Base-by-base conservation (phyloP, 306 rosid genomes). In the Delonix regia region DNA sequence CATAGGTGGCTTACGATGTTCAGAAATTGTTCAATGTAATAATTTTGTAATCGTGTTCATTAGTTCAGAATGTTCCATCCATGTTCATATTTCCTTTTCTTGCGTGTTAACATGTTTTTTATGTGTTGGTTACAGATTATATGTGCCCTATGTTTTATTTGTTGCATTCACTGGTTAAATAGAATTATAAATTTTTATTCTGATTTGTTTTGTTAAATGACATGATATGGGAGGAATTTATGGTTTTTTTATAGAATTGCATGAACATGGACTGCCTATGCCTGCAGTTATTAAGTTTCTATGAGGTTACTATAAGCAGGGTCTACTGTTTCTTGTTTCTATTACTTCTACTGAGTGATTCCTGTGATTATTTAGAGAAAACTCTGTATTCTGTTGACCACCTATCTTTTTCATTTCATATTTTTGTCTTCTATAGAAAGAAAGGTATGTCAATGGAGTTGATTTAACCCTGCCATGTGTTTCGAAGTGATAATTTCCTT, bases 101-200 rank as follows among this genome's bases (percentile, higher is more conserved):
- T 55, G 21, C 24, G 13, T 27, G 52, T 45, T 13, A 7, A 45
- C 51, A 12, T 45, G n/a, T n/a, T 52, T 47, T 67, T 1, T 39
- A 52, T 28, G 52, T 74, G 56, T 52, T 27, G 63, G 57, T 81
- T 52, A 42, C 27, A 42, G n/a, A n/a, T n/a, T 66, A 52, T 73
- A 33, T 64, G 7, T 73, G 36, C 14, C 70, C 36, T 5, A 6
- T 24, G 13, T 36, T 69, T 51, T 56, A 56, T 48, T 42, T 74
- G 11, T 47, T 25, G 68, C 67, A 67, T 73, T 65, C 48, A 19
- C 24, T 83, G 36, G 67, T 65, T 41, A 61, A 45, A 52, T 69
- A 61, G 45, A 57, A 25, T 68, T 74, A 41, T 69, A 45, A 71
- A 55, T 22, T 55, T 9, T 15, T 24, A 22, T 16, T 42, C 64